Evolutionary conservation across 83 land plant genomes (phyloP), one percentile per base, ranked within the genome.

Genomic region (Diphasiastrum complanatum): DNA sequence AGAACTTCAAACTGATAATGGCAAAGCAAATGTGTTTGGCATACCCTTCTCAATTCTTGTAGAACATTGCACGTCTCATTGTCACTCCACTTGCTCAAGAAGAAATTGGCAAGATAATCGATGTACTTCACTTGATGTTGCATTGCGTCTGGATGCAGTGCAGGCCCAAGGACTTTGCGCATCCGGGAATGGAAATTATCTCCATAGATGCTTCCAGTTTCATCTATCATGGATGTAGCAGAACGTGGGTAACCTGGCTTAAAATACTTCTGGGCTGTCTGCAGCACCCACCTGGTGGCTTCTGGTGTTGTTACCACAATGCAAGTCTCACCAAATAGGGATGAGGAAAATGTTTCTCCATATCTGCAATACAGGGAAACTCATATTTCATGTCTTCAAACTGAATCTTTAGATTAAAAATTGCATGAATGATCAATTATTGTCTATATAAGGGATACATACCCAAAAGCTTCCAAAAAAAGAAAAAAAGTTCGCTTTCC

Each of bases 231-330:
- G 5, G 59, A 55, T 12, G 26, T 27, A 0, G 59, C 59, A 25
- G 59, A 55, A 16, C 31, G 28, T 6, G 59, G 59, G 19, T 55
- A 55, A 12, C 35, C 59, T 12, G 59, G 59, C 34, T 55, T 55
- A 1, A 55, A 55, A 10, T 20, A 6, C 11, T 30, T 55, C 35
- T 55, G 59, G 16, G 59, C 59, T 6, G 59, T 26, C 59, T 55
- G 59, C 28, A 55, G 59, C 10, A 55, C 34, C 59, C 59, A 55
- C 59, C 31, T 55, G 11, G 59, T 26, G 30, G 59, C 59, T 12
- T 55, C 59, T 0, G 59, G 35, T 11, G 59, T 55, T 24, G 59
- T 55, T 11, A 55, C 34, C 14, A 55, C 35, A 12, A 55, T 55
- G 34, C 59, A 55, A 16, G 11, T 55, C 16, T 55, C 59, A 14